Evolutionary conservation across 176 grass and related monocot genomes (phyloP).

Genomic region (Oryza meridionalis): DNA sequence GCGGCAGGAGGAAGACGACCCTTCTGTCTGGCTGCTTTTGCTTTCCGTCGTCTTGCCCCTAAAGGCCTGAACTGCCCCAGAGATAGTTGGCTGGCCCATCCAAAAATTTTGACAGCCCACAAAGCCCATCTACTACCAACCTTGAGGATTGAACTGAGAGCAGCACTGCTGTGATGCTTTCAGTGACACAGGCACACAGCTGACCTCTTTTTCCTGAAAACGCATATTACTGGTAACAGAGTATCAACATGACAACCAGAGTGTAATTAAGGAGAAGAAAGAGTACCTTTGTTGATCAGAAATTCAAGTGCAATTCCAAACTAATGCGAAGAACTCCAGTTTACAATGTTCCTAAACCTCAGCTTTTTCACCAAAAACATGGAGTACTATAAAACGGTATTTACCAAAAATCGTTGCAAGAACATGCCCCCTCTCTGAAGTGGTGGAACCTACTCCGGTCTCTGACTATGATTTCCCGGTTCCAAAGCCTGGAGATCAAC

Average conservation of each 20-base stretch:
- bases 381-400: slow-evolving; percentile 1
- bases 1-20: background rate
- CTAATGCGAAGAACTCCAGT: background rate
- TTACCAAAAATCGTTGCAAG: slow-evolving; percentile 87
- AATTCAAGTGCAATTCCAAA: background rate
- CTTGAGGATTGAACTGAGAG: background rate
- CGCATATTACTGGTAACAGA: slow-evolving; percentile 11
- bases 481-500: slow-evolving; percentile 67
- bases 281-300: slow-evolving; percentile 18
- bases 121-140: background rate
- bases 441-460: slow-evolving; percentile 82
- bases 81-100: background rate
- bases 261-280: background rate
- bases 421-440: slow-evolving; percentile 64
- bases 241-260: background rate
- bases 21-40: background rate
- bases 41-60: background rate
- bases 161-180: background rate
- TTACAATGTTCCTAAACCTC: slow-evolving; percentile 8
- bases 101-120: background rate
- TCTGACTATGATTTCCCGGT: slow-evolving; percentile 69
- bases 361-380: slow-evolving; percentile 19
- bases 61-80: background rate
- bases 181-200: background rate
- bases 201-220: background rate